Evolutionary conservation across 1,284 basidiomycete genomes (phyloP).

Genomic region (Rhodotorula mucilaginosa): DNA sequence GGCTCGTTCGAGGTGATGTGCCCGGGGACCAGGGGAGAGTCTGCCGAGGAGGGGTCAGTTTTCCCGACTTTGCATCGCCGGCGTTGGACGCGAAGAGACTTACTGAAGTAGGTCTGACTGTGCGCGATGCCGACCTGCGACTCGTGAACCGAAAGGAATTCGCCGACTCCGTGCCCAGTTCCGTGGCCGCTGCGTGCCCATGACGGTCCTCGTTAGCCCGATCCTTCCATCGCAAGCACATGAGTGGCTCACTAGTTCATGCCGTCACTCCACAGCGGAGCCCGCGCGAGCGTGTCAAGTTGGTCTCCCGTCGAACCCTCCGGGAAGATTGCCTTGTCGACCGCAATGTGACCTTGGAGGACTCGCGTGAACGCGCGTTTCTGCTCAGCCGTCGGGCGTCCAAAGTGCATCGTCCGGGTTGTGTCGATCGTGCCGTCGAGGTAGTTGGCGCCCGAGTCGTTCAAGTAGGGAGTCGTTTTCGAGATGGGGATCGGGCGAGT

Average conservation of each 20-base stretch:
- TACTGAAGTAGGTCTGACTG: constrained; percentile 14
- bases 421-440: constrained; percentile 89
- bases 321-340: constrained; percentile 83
- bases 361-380: constrained; percentile 86
- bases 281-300: constrained; percentile 82
- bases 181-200: constrained; percentile 46
- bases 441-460: constrained; percentile 54
- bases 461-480: constrained; percentile 77
- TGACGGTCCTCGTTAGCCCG: neutral
- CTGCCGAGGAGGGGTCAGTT: constrained; percentile 44
- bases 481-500: constrained; percentile 70
- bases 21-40: constrained; percentile 68
- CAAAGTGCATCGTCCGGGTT: constrained; percentile 80
- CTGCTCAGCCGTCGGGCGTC: constrained; percentile 67
- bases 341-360: constrained; percentile 90
- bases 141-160: constrained; percentile 92
- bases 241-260: constrained; percentile 61
- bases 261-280: constrained; percentile 85
- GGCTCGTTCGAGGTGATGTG: constrained; percentile 94
- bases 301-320: constrained; percentile 72
- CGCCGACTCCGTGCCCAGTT: constrained; percentile 88
- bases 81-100: too few species aligned
- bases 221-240: neutral
- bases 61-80: too few species aligned
- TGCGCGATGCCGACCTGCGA: constrained; percentile 51